Evolutionary conservation across 1,139 yeast genomes (phyloP).

Genomic region (Candida buenavistaensis): DNA sequence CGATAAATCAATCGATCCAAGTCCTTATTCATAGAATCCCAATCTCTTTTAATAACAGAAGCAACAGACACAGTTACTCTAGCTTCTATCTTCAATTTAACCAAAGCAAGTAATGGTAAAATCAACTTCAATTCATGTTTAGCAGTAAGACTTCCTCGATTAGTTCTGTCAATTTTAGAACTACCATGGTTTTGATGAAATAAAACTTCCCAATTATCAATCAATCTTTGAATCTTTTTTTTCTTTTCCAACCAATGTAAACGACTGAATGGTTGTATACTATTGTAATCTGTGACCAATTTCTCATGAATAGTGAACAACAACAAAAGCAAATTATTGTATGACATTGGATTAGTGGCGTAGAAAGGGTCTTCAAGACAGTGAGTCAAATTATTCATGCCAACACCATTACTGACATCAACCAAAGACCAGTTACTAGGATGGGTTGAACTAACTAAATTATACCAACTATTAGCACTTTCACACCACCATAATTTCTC

Average conservation of each 20-base stretch:
- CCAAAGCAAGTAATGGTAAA: slow-evolving; percentile 61
- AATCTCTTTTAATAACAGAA: slow-evolving; percentile 60
- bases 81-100: slow-evolving; percentile 62
- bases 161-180: slow-evolving; percentile 51
- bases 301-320: slow-evolving; percentile 73
- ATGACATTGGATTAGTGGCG: slow-evolving; percentile 31
- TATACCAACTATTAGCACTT: slow-evolving; percentile 59
- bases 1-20: slow-evolving; percentile 34
- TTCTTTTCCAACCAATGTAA: slow-evolving; percentile 60
- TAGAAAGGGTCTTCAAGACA: slow-evolving; percentile 19
- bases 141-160: slow-evolving; percentile 48
- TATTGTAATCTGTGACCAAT: slow-evolving; percentile 49
- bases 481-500: slow-evolving; percentile 73
- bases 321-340: slow-evolving; percentile 61
- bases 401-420: slow-evolving; percentile 58
- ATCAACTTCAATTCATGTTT: slow-evolving; percentile 62
- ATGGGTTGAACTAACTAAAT: slow-evolving; percentile 16
- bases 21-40: slow-evolving; percentile 61
- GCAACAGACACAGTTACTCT: slow-evolving; percentile 58
- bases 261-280: slow-evolving; percentile 23
- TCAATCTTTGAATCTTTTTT: slow-evolving; percentile 53
- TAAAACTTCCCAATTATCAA: slow-evolving; percentile 65
- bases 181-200: slow-evolving; percentile 64
- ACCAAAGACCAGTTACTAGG: slow-evolving; percentile 33
- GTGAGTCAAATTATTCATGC: slow-evolving; percentile 49